Evolutionary conservation across 2,329 filamentous ascomycete species (phyloP).

Genomic region (Diaporthe vaccinii): DNA sequence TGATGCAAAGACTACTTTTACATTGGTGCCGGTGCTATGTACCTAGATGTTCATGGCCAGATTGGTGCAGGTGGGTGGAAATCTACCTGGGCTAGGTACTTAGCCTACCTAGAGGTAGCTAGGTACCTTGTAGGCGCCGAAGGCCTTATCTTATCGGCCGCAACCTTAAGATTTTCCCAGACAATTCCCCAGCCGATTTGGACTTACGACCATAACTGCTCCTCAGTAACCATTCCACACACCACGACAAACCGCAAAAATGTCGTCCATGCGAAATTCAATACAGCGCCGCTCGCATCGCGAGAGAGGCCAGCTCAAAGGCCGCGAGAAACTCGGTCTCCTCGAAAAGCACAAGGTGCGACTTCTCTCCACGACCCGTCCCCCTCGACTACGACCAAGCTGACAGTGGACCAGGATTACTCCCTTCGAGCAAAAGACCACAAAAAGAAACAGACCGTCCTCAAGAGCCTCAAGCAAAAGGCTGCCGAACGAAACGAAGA

Average conservation of each 20-base stretch:
- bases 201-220: not conserved
- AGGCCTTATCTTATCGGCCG: constrained; percentile 27
- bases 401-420: constrained; percentile 64
- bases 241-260: constrained; percentile 43
- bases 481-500: constrained; percentile 77
- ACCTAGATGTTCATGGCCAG: not conserved
- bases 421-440: constrained; percentile 75
- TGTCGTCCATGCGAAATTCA: constrained; percentile 74
- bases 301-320: constrained; percentile 88
- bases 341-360: constrained; percentile 93
- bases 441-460: constrained; percentile 73
- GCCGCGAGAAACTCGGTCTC: constrained; percentile 88
- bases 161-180: constrained; percentile 22
- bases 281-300: constrained; percentile 87
- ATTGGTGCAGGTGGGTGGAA: not conserved
- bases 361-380: not conserved
- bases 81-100: not conserved
- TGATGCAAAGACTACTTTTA: not conserved
- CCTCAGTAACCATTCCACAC: not conserved
- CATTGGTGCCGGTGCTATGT: too few species aligned
- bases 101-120: not conserved
- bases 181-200: not conserved
- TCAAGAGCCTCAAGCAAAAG: constrained; percentile 72
- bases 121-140: not conserved
- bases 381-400: not conserved